Evolutionary conservation across 306 rosid species (phyloP), one percentile per base, ranked within the genome.

Genomic region (Mucuna pruriens): DNA sequence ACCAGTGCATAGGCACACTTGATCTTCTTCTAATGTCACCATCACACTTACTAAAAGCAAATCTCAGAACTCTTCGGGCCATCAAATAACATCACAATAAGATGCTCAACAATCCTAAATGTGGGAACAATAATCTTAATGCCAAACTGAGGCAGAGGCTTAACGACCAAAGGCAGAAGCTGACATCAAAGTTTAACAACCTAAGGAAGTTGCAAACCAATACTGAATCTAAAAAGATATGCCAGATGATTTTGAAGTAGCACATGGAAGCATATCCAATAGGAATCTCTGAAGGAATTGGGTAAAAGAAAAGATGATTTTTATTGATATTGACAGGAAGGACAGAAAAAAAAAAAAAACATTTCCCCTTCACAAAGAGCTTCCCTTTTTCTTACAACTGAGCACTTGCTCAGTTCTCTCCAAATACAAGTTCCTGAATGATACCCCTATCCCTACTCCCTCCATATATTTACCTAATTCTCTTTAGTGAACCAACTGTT

Each of bases 151-250:
- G 22, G 5, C 65, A 23, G 38, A 60, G 66, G 17, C 66, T 60
- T 60, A 60, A 60, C 9, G 26, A 60, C 10, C 34, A 60, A 60
- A 26, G 9, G 19, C 9, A 61, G 17, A 12, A 61, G 39, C 40
- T 61, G 40, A 58, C 11, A 4, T 61, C 67, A 17, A 17, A 36
- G 29, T 38, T 65, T 16, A 63, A 29, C 38, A 62, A 46, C 44
- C 44, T n/a, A 48, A 46, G 44, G 76, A 20, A 71, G 26, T 46
- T 7, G 61, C 76, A 71, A 71, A 71, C 45, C 25, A 71, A 48
- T 5, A 4, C 44, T 17, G 44, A 60, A 60, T 7, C 29, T 61
- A 61, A 61, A 58, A 58, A 17, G 1, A 23, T 29, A 31, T 31
- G 11, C 68, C 19, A 25, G 19, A 61, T 31, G 22, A 31, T 29